Evolutionary conservation across 208 protist genomes (phyloP).

Genomic region (Angomonas ambiguus): DNA sequence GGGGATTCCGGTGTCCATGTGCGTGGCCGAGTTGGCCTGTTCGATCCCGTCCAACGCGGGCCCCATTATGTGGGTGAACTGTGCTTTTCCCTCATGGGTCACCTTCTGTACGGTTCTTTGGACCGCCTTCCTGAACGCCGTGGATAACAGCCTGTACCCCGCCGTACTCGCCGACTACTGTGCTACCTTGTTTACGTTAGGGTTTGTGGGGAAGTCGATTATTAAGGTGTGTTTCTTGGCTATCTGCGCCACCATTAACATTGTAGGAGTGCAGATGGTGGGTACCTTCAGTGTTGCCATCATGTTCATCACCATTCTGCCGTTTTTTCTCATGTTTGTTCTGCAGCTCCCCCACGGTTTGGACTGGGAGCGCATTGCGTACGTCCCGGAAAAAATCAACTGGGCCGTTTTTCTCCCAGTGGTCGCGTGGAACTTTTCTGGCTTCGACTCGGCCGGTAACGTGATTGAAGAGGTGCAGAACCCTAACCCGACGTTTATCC

Average conservation of each 20-base stretch:
- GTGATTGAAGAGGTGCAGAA: conserved; percentile 88
- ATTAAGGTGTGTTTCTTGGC: conserved; percentile 69
- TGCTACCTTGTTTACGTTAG: conserved; percentile 60
- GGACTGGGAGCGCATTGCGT: conserved; percentile 66
- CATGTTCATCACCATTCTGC: conserved; percentile 80
- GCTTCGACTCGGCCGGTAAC: conserved; percentile 87
- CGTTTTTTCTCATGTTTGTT: conserved; percentile 87
- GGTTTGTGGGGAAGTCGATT: conserved; percentile 35
- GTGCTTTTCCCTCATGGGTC: conserved; percentile 74
- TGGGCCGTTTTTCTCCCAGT: conserved; percentile 85
- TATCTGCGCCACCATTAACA: conserved; percentile 71
- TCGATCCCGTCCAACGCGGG: conserved; percentile 86
- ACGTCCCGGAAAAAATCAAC: conserved; percentile 67
- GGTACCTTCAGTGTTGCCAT: conserved; percentile 73
- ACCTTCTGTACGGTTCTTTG: conserved; percentile 83
- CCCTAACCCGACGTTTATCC: conserved; percentile 76
- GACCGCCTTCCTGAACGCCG: conserved; percentile 79
- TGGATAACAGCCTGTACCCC: conserved; percentile 89
- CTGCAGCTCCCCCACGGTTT: conserved; percentile 76
- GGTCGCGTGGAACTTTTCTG: conserved; percentile 89
- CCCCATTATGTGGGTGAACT: conserved; percentile 91
- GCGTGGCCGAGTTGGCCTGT: conserved; percentile 84
- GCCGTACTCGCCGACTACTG: conserved; percentile 85
- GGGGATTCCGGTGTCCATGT: conserved; percentile 84
- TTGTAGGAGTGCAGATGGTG: conserved; percentile 69